Conservation (phyloP, 2,329 filamentous ascomycete species). For the Aspergillus fijiensis region DNA sequence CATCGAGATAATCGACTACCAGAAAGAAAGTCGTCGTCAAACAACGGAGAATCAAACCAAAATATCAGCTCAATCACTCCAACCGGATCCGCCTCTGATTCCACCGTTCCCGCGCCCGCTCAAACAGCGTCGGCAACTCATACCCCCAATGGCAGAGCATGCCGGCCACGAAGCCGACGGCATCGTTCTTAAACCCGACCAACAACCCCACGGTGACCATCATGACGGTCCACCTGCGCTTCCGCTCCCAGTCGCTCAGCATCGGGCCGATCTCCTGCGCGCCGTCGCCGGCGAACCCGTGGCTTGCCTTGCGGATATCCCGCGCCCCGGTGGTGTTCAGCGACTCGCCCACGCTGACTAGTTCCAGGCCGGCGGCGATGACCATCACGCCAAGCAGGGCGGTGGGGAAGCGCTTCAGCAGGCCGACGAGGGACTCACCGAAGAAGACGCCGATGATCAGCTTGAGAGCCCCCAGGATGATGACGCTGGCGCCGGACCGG, state of each 20-base stretch:
- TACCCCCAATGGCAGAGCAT: slow-evolving; percentile 76
- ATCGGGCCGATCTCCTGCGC: slow-evolving; percentile 26
- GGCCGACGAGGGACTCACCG: slow-evolving; percentile 68
- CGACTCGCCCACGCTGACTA: slow-evolving; percentile 80
- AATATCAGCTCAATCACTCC: not conserved
- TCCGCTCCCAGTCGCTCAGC: slow-evolving; percentile 66
- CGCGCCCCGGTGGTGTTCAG: slow-evolving; percentile 72
- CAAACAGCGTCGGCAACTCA: slow-evolving; percentile 35
- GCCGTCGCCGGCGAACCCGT: slow-evolving; percentile 25
- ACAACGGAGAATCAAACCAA: no score
- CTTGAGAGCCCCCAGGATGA: slow-evolving; percentile 76
- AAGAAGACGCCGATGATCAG: slow-evolving; percentile 72
- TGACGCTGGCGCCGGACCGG: slow-evolving; percentile 78
- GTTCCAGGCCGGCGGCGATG: slow-evolving; percentile 80
- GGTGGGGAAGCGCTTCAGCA: slow-evolving; percentile 72
- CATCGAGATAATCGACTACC: not conserved
- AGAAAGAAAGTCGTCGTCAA: no score
- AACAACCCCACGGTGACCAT: slow-evolving; percentile 79
- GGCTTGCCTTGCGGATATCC: slow-evolving; percentile 49
- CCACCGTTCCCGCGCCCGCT: slow-evolving; percentile 27
- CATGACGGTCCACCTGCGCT: slow-evolving; percentile 84
- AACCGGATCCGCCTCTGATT: slow-evolving; percentile 33
- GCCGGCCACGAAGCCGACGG: slow-evolving; percentile 79
- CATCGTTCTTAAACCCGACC: slow-evolving; percentile 86
- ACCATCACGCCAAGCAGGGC: slow-evolving; percentile 84